Conservation (phyloP, 225 moss, liverwort and hornwort species). For the Sphagnum contortum region DNA sequence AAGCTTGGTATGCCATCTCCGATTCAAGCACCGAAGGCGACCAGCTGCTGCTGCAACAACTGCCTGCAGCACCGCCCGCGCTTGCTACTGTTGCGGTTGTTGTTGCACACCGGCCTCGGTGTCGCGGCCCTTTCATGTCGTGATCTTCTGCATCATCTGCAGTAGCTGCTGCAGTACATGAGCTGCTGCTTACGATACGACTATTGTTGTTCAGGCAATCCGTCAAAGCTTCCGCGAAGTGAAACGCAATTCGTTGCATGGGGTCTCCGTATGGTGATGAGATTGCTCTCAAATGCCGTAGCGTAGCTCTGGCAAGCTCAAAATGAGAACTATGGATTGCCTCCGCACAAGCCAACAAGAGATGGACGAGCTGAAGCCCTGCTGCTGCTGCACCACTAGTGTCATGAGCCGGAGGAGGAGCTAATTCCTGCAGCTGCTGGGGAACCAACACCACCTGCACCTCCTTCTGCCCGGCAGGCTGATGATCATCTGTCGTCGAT, state of each 20-base stretch:
- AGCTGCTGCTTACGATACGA: constrained; percentile 1
- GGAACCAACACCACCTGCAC: no score
- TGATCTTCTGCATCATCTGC: constrained; percentile 10
- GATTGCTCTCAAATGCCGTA: constrained; percentile 54
- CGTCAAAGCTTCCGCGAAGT: constrained; percentile 66
- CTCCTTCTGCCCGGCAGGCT: no score
- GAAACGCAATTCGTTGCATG: constrained; percentile 82
- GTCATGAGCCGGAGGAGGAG: no score
- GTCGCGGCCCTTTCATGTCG: no score
- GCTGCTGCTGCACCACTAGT: no score
- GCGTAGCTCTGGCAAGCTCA: constrained; percentile 45
- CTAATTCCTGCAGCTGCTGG: no score
- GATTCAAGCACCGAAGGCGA: constrained; percentile 3
- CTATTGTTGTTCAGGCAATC: constrained; percentile 9
- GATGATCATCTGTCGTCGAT: no score
- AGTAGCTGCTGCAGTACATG: constrained; percentile 9
- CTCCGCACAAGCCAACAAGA: constrained; percentile 74
- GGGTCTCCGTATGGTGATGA: constrained; percentile 63
- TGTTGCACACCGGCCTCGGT: no score
- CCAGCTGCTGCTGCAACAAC: no score
- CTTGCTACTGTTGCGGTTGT: no score
- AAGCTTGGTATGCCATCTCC: not conserved
- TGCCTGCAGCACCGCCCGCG: no score
- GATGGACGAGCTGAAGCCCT: constrained; percentile 76
- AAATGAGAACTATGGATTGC: constrained; percentile 51